Evolutionary conservation across 495 filamentous ascomycete species (phyloP).

Genomic region (Neurospora africana): DNA sequence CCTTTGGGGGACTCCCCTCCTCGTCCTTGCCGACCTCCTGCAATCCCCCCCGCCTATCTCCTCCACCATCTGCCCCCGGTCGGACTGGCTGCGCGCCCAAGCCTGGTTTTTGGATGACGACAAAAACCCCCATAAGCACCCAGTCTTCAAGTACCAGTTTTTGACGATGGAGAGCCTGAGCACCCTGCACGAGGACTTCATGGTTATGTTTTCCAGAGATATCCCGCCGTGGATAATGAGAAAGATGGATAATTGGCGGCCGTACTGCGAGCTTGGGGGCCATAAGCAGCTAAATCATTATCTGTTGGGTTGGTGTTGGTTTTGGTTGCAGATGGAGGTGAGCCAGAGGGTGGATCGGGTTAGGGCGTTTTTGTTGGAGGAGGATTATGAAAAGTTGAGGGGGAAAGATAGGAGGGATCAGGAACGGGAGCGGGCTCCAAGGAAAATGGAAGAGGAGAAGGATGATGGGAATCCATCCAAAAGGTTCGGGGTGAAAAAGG

Average conservation of each 20-base stretch:
- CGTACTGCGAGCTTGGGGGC: background rate
- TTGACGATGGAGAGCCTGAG: background rate
- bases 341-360: background rate
- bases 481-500: constrained; percentile 1
- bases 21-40: background rate
- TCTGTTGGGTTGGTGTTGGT: background rate
- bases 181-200: background rate
- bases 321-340: constrained; percentile 2
- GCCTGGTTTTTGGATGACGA: background rate
- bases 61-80: background rate
- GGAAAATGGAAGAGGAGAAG: background rate
- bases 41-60: background rate
- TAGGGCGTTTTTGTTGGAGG: background rate
- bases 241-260: background rate
- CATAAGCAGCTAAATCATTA: background rate
- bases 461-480: constrained; percentile 12
- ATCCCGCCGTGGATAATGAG: background rate
- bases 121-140: background rate
- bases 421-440: background rate
- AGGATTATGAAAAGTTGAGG: background rate
- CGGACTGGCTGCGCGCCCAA: background rate
- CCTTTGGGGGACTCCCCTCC: background rate
- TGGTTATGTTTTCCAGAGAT: background rate
- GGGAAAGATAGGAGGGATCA: background rate
- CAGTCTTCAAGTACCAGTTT: background rate